Conservation (phyloP, 2,329 filamentous ascomycete species). For the Alternaria brassicae region DNA sequence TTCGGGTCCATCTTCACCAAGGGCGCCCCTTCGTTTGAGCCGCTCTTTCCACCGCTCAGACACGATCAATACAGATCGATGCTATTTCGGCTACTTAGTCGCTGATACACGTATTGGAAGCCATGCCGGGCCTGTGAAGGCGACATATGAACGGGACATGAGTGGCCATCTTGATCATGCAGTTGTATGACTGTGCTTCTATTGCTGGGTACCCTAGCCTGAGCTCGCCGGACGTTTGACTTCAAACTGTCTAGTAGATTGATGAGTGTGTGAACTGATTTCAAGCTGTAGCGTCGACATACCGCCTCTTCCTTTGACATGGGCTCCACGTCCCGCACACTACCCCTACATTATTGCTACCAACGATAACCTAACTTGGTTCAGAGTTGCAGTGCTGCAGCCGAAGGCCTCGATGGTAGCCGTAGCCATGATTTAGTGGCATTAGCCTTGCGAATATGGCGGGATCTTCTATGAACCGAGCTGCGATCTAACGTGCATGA, state of each 20-base stretch:
- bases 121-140: not conserved
- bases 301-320: not conserved
- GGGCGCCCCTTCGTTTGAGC: not conserved
- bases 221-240: not conserved
- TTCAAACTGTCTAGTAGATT: not conserved
- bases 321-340: not conserved
- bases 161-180: not conserved
- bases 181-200: not conserved
- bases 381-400: not conserved
- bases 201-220: not conserved
- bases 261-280: not conserved
- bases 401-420: too few relatives aligned
- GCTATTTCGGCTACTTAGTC: not conserved
- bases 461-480: not conserved
- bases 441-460: too few relatives aligned
- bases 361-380: not conserved
- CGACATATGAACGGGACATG: not conserved
- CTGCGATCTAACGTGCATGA: not conserved
- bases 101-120: not conserved
- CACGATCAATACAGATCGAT: not conserved
- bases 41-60: not conserved
- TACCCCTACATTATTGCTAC: not conserved
- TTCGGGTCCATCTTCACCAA: not conserved
- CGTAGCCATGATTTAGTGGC: too few relatives aligned
- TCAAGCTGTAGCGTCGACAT: not conserved